Conservation (phyloP, 495 filamentous ascomycete genomes). For the Echria macrotheca region DNA sequence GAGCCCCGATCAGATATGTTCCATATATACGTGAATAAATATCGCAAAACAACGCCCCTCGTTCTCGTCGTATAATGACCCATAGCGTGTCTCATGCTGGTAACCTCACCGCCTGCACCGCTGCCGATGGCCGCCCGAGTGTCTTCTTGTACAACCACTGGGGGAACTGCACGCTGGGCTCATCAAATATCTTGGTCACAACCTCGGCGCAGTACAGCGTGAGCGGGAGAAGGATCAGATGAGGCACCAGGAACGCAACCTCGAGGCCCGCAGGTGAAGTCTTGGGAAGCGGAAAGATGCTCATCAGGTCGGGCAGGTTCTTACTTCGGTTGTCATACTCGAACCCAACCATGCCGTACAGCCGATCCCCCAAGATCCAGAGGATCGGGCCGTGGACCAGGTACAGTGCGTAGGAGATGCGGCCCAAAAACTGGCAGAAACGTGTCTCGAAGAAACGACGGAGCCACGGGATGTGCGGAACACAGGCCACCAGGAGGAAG, state of each 20-base stretch:
- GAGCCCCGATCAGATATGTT: too few species aligned
- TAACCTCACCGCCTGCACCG: constrained; percentile 5
- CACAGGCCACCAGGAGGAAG: constrained; percentile 47
- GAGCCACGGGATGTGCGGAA: constrained; percentile 38
- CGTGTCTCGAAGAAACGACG: constrained; percentile 53
- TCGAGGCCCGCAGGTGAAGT: constrained; percentile 52
- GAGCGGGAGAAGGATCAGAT: constrained; percentile 50
- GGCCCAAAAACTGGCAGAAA: constrained; percentile 59
- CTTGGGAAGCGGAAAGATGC: constrained; percentile 41
- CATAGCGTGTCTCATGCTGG: too few species aligned
- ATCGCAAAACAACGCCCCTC: too few species aligned
- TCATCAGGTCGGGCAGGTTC: constrained; percentile 40
- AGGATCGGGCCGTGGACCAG: constrained; percentile 60
- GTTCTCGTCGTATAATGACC: too few species aligned
- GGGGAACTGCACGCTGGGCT: constrained; percentile 49
- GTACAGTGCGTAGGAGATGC: constrained; percentile 60
- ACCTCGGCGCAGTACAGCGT: constrained; percentile 55
- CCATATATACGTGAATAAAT: too few species aligned
- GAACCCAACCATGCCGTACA: constrained; percentile 52
- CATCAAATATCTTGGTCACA: constrained; percentile 49
- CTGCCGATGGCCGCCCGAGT: constrained; percentile 5
- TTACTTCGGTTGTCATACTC: constrained; percentile 28
- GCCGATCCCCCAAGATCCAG: constrained; percentile 34
- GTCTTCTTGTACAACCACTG: constrained; percentile 47
- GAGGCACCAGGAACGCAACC: constrained; percentile 44